A percentile compares a stretch with the other conserved stretches of the same genome.
phyloP scores from a whole-genome alignment of 2,329 filamentous ascomycete species.

The Fusarium fracticaudum region DNA sequence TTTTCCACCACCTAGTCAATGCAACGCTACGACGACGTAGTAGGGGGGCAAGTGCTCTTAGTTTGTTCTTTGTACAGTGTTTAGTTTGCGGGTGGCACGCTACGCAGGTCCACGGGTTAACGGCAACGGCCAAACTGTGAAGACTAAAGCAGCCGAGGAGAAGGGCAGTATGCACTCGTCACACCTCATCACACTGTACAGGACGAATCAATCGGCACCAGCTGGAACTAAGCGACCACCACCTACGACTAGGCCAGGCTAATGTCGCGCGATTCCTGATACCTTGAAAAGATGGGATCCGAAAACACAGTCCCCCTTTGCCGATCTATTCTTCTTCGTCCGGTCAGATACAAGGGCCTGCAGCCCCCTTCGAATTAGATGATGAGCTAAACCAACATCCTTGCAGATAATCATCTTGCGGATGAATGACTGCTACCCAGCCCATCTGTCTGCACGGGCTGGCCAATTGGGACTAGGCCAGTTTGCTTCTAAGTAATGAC shows the following conservation, averaged over 20 bases:
- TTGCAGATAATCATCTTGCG: slow-evolving; percentile 43
- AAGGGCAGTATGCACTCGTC: background rate
- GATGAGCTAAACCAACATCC: slow-evolving; percentile 43
- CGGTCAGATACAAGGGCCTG: slow-evolving; percentile 31
- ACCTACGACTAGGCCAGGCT: background rate
- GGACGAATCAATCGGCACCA: background rate
- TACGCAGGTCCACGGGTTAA: background rate
- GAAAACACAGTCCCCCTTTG: slow-evolving; percentile 43
- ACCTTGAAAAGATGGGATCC: slow-evolving; percentile 39
- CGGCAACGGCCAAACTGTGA: background rate
- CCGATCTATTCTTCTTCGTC: slow-evolving; percentile 16
- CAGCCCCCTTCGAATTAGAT: slow-evolving; percentile 35
- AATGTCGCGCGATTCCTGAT: slow-evolving; percentile 33
- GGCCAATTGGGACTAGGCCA: slow-evolving; percentile 38
- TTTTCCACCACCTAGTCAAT: background rate
- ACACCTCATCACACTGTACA: background rate
- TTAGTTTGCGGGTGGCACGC: background rate
- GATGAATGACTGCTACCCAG: slow-evolving; percentile 42
- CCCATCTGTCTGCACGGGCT: slow-evolving; percentile 45
- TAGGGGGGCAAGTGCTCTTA: background rate
- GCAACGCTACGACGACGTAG: background rate
- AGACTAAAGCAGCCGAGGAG: background rate
- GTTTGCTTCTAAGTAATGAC: rapidly evolving
- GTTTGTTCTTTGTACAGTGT: background rate
- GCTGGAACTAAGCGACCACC: background rate